Conservation (phyloP, 2,329 filamentous ascomycete genomes). For the Trichoderma sp. region DNA sequence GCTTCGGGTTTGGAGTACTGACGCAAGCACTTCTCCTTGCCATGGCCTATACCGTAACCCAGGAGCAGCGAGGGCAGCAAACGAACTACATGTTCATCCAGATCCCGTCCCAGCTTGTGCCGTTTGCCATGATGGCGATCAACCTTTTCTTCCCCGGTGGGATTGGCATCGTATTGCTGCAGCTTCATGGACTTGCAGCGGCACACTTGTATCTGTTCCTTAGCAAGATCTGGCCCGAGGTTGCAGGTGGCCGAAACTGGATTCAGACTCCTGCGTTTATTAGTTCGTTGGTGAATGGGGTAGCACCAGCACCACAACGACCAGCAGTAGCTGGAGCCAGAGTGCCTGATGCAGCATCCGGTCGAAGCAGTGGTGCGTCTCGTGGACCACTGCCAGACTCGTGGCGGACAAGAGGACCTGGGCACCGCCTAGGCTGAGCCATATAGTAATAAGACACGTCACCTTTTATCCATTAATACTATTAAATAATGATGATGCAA, state of each 20-base stretch:
- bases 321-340: not conserved
- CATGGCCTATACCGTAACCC: constrained; percentile 77
- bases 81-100: constrained; percentile 78
- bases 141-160: constrained; percentile 66
- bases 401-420: constrained; percentile 62
- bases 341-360: constrained; percentile 34
- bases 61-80: constrained; percentile 77
- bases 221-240: constrained; percentile 81
- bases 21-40: constrained; percentile 70
- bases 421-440: constrained; percentile 58
- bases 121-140: constrained; percentile 73
- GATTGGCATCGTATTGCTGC: constrained; percentile 53
- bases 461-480: not conserved
- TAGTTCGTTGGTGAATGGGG: constrained; percentile 44
- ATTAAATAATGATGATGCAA: not conserved
- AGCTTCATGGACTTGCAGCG: constrained; percentile 76
- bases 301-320: not conserved
- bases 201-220: constrained; percentile 91
- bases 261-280: constrained; percentile 73
- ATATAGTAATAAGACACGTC: not conserved
- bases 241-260: constrained; percentile 77
- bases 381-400: constrained; percentile 57
- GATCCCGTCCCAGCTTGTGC: constrained; percentile 78
- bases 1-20: constrained; percentile 44
- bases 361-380: constrained; percentile 41